Base-by-base conservation (phyloP, 1,284 basidiomycete species). In the Pseudozyma hubeiensis region DNA sequence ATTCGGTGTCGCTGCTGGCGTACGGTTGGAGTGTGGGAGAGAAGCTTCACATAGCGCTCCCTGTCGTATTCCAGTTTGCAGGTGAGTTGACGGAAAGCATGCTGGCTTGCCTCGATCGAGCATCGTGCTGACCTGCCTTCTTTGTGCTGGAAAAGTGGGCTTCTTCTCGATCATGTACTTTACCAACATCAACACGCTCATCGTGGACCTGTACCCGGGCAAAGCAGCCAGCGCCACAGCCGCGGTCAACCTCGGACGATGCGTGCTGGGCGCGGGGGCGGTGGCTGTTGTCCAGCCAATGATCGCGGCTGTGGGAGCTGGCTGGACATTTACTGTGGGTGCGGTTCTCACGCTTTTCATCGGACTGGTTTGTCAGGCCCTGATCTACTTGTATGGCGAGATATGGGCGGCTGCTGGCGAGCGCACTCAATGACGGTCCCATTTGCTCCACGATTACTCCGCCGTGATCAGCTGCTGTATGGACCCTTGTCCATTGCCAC, bases 101-200 rank as follows among this genome's bases (percentile, higher is more conserved):
- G 14, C 35, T 37, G 35, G 8, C 8, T 14, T 37, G 24, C 19
- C 8, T 30, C 10, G 19, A 1, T 14, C 11, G 29, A 24, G 24
- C 44, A 10, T 11, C 6, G 7, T 13, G 19, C 24, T 46, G 24
- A 30, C 9, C 44, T 46, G 17, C 16, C 1, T 11, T 29, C 14
- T 31, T 46, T 13, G 16, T 7, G 14, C n/a, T 17, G 7, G 17
- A 24, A 49, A 33, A 49, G 48, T 49, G n/a, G 48, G 48, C n/a
- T 24, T 49, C n/a, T 49, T 49, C 17, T 49, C 48, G 48, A 49
- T 34, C 33, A 49, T 49, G 48, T 49, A 49, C 33, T 49, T 35
- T 10, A 49, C 48, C 48, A 49, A 49, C 29, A 34, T 49, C 48
- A 49, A 49, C 17, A 49, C 48, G 34, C 48, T 49, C 48, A 49